phyloP scores from a whole-genome alignment of 2,329 filamentous ascomycete species.

The Podosphaera leucotricha region DNA sequence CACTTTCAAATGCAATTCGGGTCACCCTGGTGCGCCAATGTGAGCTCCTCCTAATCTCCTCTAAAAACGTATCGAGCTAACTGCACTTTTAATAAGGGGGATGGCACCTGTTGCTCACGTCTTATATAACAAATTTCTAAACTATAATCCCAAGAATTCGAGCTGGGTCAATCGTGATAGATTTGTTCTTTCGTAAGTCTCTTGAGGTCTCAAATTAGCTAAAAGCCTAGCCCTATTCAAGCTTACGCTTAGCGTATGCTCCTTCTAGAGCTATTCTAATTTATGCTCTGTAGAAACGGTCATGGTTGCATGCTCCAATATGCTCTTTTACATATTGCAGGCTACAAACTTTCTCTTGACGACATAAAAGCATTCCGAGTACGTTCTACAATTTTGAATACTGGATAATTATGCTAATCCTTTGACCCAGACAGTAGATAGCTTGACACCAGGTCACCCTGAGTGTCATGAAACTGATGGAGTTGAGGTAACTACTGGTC shows the following conservation, averaged over 20 bases:
- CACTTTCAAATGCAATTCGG: conserved; percentile 84
- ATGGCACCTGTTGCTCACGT: conserved; percentile 93
- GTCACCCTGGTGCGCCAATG: conserved; percentile 98
- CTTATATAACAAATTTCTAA: conserved; percentile 98
- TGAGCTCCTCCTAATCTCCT: conserved; percentile 22
- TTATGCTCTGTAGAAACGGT: conserved; percentile 45
- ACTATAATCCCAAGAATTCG: conserved; percentile 98
- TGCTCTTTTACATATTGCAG: conserved; percentile 89
- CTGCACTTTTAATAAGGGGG: conserved; percentile 27
- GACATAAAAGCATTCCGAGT: conserved; percentile 95
- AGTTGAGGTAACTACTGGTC: conserved; percentile 93
- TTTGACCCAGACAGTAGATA: conserved; percentile 24
- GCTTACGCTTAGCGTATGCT: not conserved
- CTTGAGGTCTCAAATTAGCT: not conserved
- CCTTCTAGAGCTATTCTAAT: not conserved
- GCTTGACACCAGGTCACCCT: conserved; percentile 85
- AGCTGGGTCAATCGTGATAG: conserved; percentile 93
- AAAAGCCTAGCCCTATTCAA: not conserved
- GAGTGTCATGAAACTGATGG: conserved; percentile 92
- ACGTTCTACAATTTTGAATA: conserved; percentile 18
- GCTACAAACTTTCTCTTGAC: conserved; percentile 66
- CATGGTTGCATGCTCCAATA: conserved; percentile 99
- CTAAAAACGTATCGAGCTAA: conserved; percentile 4
- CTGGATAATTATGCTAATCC: not conserved
- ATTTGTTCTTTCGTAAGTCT: conserved; percentile 91